Conservation (phyloP, 176 grass and related monocot genomes). For the Carex littledalei region DNA sequence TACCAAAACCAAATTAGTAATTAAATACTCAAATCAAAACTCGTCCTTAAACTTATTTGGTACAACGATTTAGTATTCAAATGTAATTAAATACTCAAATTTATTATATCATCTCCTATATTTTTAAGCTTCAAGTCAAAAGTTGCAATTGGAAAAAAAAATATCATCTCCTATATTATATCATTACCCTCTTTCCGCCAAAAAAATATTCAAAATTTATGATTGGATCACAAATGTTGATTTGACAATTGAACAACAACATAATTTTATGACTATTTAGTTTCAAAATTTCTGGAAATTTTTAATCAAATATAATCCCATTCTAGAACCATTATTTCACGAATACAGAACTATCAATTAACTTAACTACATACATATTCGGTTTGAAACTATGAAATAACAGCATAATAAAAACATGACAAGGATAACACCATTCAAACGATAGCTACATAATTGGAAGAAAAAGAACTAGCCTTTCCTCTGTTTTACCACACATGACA, state of each 20-base stretch:
- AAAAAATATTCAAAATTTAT: background rate
- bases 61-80: background rate
- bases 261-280: background rate
- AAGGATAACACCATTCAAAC: background rate
- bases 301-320: background rate
- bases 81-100: background rate
- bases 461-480: background rate
- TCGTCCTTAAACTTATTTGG: background rate
- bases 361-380: background rate
- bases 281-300: background rate
- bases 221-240: background rate
- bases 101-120: background rate
- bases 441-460: background rate
- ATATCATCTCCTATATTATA: background rate
- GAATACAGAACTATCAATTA: background rate
- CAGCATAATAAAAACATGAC: background rate
- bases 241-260: constrained; percentile 3
- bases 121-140: background rate
- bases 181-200: background rate
- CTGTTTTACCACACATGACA: too few species aligned
- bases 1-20: background rate
- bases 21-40: background rate
- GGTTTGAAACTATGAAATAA: background rate
- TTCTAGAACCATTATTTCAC: background rate
- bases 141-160: background rate